Evolutionary conservation across 1,284 basidiomycete species (phyloP), one percentile per base, ranked within the genome.

Genomic region (Apiotrichum sp.): DNA sequence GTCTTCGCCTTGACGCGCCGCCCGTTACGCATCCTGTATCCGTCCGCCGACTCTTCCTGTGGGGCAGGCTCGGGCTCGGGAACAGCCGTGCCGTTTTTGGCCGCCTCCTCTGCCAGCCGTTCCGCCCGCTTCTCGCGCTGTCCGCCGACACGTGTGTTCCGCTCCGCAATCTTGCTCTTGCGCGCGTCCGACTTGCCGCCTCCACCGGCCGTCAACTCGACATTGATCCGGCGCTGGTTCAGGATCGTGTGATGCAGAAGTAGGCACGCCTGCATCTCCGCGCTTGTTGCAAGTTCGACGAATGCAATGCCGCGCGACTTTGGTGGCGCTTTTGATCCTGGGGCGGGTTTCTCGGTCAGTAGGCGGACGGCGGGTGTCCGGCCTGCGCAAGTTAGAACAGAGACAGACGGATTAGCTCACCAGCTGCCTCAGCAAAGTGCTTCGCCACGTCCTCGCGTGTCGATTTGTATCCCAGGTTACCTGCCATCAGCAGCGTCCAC

Each of bases 151-250:
- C 82, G 82, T 71, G 86, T 85, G 68, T 93, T 92, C 50, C 89
- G 81, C 65, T 83, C 82, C 62, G 83, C 81, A 16, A 95, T 77
- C 77, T 93, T 95, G 55, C 79, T 75, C 58, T 86, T 68, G 39
- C 92, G 79, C 10, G 75, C 69, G 32, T 85, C 85, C 42, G 86
- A 81, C 68, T 87, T 88, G 1, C 93, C 93, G 3, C 93, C 93
- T 9, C 93, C 93, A 3, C 93, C 93, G 0, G 89, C 91, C 2
- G 93, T 95, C 36, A 97, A 80, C 72, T 97, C 93, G 36, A 97
- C 91, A 64, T 96, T 96, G 72, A 97, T 90, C 71, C 83, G 82
- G 16, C 92, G 83, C 3, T 86, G 86, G 14, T 88, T 85, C n/a
- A 95, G 80, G 55, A 82, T 80, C 13, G 89, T 86, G 61, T 93